Evolutionary conservation across 257 asterid species (phyloP), one percentile per base, ranked within the genome.

Genomic region (Striga asiatica): DNA sequence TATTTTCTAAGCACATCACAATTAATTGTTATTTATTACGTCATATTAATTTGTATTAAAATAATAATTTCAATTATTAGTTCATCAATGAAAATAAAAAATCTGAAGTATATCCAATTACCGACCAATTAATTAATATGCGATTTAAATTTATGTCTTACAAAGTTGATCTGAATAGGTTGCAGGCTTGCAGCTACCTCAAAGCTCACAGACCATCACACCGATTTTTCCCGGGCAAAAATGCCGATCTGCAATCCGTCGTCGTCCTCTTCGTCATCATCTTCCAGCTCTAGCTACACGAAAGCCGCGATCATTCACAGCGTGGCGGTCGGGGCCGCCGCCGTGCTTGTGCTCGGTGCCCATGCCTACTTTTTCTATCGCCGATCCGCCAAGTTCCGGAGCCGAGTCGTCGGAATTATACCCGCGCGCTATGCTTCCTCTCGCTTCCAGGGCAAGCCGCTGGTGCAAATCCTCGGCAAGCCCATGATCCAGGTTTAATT

Each of bases 351-450:
- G 39, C 37, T 84, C 5, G 94, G 95, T 4, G 78, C 81, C 19
- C 88, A 74, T 3, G 79, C 77, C 8, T 89, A 71, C 67, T 45
- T 81, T 6, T 60, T 72, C 24, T 56, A 71, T 41, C 75, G 81
- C 55, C 81, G 85, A 55, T 75, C 85, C 47, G 58, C 75, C 1
- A 78, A 54, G 55, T 78, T 91, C 64, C 80, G 94, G 70, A 72
- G 81, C 47, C 82, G 94, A 61, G 94, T 84, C 42, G 58, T 91
- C 13, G 95, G 97, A 25, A 87, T 91, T 37, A 91, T 91, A 72
- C 98, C 98, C 54, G 94, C 98, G 49, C 87, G 97, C 5, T 87
- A 56, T 50, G 95, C 95, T 54, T 91, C 97, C n/a, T 73, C 95
- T 19, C 89, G 98, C 19, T 91, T 91, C 64, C 68, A 74, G 8